Conservation (phyloP, 1,139 yeast genomes). For the Saccharomyces hybrid region DNA sequence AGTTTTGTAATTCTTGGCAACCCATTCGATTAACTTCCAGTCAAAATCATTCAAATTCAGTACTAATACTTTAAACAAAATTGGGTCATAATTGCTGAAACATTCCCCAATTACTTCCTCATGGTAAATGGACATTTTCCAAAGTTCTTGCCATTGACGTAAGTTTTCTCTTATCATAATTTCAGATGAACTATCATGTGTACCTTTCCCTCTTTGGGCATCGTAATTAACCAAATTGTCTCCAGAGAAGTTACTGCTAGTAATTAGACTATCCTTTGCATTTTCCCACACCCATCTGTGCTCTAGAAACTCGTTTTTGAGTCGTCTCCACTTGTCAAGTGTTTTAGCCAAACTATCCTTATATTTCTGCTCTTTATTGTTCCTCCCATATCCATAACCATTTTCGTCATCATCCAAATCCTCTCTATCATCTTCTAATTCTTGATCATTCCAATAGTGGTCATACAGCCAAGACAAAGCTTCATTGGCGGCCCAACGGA, state of each 20-base stretch:
- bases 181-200: slow-evolving; percentile 8
- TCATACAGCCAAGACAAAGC: slow-evolving; percentile 72
- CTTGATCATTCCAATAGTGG: slow-evolving; percentile 58
- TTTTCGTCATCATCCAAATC: slow-evolving; percentile 28
- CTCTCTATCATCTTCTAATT: slow-evolving; percentile 25
- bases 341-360: slow-evolving; percentile 2
- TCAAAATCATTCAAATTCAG: slow-evolving; percentile 17
- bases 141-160: slow-evolving; percentile 14
- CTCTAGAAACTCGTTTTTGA: slow-evolving; percentile 30
- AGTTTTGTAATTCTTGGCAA: slow-evolving; percentile 8
- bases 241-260: slow-evolving; percentile 18
- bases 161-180: slow-evolving; percentile 13
- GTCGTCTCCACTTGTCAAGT: slow-evolving; percentile 15
- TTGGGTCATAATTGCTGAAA: slow-evolving; percentile 11
- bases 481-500: slow-evolving; percentile 48
- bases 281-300: slow-evolving; percentile 25
- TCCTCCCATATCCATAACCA: slow-evolving; percentile 16
- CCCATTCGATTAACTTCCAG: slow-evolving; percentile 18
- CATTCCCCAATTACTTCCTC: slow-evolving; percentile 10
- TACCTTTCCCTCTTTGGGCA: not conserved
- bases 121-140: slow-evolving; percentile 17
- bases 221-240: slow-evolving; percentile 2
- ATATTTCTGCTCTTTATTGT: slow-evolving; percentile 15
- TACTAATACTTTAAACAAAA: slow-evolving; percentile 14
- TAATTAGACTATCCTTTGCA: slow-evolving; percentile 12